Evolutionary conservation across 116 monocot genomes (phyloP).

Genomic region (Cymodocea nodosa): DNA sequence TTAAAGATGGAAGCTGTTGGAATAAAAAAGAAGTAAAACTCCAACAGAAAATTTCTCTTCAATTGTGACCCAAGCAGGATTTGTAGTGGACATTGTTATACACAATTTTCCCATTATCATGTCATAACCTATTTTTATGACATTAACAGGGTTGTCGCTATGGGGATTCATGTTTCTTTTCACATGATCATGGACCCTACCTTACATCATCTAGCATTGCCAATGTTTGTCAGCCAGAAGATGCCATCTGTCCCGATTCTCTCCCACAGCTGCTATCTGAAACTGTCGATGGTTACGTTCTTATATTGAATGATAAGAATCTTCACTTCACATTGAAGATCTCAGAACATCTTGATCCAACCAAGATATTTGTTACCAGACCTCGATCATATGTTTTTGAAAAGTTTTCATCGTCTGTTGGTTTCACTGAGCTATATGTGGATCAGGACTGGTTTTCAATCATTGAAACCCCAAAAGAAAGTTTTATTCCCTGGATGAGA

Average conservation of each 20-base stretch:
- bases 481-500: conserved; percentile 34
- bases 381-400: conserved; percentile 8
- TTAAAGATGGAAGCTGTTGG: too few relatives aligned
- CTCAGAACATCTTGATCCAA: conserved; percentile 20
- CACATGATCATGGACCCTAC: conserved; percentile 28
- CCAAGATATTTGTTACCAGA: conserved; percentile 29
- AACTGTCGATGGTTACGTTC: conserved; percentile 13
- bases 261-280: conserved; percentile 23
- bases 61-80: too few relatives aligned
- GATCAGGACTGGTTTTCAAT: conserved; percentile 13
- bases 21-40: too few relatives aligned
- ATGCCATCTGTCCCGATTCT: conserved; percentile 15
- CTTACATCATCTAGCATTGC: not conserved
- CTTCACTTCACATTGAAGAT: conserved; percentile 32
- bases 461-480: conserved; percentile 17
- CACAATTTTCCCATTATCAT: not conserved
- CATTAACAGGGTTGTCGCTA: conserved; percentile 53
- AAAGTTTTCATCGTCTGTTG: conserved; percentile 9
- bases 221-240: conserved; percentile 28
- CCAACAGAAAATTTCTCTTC: too few relatives aligned
- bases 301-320: conserved; percentile 54
- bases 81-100: not conserved
- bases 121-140: not conserved
- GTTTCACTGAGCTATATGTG: conserved; percentile 27
- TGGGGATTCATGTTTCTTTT: conserved; percentile 60